phyloP scores from a whole-genome alignment of 352 stramenopile species.

The Blastocystis sp. region DNA sequence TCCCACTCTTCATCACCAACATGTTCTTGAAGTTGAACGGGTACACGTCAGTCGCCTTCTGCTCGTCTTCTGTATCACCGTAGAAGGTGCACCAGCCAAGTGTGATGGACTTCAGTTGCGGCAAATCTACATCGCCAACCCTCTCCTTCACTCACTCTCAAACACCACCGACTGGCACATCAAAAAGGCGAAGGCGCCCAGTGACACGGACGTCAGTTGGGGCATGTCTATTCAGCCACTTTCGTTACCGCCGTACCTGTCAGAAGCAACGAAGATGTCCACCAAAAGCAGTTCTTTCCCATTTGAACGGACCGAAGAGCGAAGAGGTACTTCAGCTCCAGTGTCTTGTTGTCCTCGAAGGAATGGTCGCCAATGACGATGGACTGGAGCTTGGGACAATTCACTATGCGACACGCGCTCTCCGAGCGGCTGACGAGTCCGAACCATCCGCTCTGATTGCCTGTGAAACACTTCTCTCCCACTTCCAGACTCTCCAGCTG shows the following conservation, averaged over 20 bases:
- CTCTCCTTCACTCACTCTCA: neutral
- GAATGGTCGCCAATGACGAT: neutral
- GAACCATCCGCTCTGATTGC: neutral
- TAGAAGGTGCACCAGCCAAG: neutral
- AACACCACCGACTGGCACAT: neutral
- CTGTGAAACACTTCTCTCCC: neutral
- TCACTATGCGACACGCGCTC: neutral
- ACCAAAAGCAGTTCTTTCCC: neutral
- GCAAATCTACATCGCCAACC: neutral
- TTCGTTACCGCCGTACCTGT: neutral
- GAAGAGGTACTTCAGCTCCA: neutral
- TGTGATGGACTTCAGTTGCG: neutral
- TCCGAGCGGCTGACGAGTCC: neutral
- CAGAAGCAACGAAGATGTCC: neutral
- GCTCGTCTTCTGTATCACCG: neutral
- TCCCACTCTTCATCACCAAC: neutral
- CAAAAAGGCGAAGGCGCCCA: neutral
- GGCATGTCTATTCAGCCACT: neutral
- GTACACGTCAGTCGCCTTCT: neutral
- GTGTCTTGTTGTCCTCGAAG: neutral
- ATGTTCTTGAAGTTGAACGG: neutral
- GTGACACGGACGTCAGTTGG: neutral
- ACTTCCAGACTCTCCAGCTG: neutral
- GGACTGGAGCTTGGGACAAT: neutral
- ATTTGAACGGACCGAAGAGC: neutral